phyloP scores from a whole-genome alignment of 1,284 basidiomycete species.

The Heterobasidion annosum region DNA sequence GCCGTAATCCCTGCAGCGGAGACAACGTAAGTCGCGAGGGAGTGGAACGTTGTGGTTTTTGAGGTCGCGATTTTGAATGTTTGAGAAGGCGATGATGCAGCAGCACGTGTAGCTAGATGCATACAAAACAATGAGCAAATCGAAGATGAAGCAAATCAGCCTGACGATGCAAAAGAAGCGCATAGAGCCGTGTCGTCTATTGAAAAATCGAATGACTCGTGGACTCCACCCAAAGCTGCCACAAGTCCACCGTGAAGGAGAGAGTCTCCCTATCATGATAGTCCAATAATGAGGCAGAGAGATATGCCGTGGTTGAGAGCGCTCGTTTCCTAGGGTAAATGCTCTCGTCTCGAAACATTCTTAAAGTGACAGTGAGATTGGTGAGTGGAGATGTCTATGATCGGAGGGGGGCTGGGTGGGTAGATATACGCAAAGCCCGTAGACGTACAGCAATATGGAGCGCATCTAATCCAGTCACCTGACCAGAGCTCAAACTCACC shows the following conservation, averaged over 20 bases:
- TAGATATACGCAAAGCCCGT: neutral
- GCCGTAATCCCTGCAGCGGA: constrained; percentile 33
- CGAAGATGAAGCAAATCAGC: neutral
- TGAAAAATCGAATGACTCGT: neutral
- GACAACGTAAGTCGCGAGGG: constrained; percentile 31
- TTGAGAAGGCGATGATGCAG: constrained; percentile 42
- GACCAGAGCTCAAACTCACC: constrained; percentile 25
- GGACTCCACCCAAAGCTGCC: too few species aligned
- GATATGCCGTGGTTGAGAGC: too few species aligned
- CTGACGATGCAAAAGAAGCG: neutral
- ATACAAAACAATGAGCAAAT: constrained; percentile 2
- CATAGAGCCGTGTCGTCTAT: neutral
- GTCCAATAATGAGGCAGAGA: too few species aligned
- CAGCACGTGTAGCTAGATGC: constrained; percentile 31
- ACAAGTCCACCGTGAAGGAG: neutral
- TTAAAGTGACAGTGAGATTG: too few species aligned
- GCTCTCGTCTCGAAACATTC: too few species aligned
- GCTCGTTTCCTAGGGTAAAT: too few species aligned
- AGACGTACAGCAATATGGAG: too few species aligned
- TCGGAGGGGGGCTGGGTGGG: too few species aligned
- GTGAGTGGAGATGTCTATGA: too few species aligned
- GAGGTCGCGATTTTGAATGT: constrained; percentile 35
- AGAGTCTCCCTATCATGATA: too few species aligned
- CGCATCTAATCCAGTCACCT: too few species aligned
- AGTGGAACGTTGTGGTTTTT: constrained; percentile 34